Evolutionary conservation across 352 stramenopile species (phyloP), one percentile per base, ranked within the genome.

Genomic region (Plasmopara halstedii): DNA sequence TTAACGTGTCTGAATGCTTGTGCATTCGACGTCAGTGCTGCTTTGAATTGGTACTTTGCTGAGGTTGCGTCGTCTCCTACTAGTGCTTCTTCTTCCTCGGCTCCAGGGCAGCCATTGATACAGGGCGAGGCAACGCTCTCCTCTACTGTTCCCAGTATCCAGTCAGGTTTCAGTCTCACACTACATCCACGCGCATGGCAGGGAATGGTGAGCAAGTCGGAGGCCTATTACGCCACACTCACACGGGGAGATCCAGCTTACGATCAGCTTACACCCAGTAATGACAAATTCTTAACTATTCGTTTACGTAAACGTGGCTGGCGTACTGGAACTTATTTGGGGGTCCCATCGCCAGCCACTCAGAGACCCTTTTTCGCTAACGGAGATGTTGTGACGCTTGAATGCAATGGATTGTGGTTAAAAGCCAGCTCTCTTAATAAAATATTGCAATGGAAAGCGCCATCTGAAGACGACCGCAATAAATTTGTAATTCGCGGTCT

Each of bases 1-100:
- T 64, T 94, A 17, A 73, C 77, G 41, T 94, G 82, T 45, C 56
- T 94, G 2, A 86, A 88, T 60, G 78, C 79, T 15, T 90, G 79
- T 50, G 64, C 56, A 40, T 91, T 91, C 42, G 82, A 94, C 54
- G 82, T 94, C 29, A 88, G 75, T 50, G 77, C 75, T 3, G 82
- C 82, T 17, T 59, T 94, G 46, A 94, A 94, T 50, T 89, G 78
- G 70, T 94, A 94, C 66, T 94, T 94, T 34, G 80, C 80, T 37
- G 79, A 91, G 42, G 62, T 91, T 22, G 76, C 70, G 17, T 54
- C 50, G 27, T 59, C 64, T 50, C 34, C 58, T 34, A n/a, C 43
- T 17, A 33, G 22, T 36, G 35, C 33, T 15, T 26, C 40, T 14
- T 27, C 39, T 18, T 45, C 40, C 17, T 44, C 17, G 0, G 10